Base-by-base conservation (phyloP, 371 early-diverging fungal genomes). In the Nematocida sp. region DNA sequence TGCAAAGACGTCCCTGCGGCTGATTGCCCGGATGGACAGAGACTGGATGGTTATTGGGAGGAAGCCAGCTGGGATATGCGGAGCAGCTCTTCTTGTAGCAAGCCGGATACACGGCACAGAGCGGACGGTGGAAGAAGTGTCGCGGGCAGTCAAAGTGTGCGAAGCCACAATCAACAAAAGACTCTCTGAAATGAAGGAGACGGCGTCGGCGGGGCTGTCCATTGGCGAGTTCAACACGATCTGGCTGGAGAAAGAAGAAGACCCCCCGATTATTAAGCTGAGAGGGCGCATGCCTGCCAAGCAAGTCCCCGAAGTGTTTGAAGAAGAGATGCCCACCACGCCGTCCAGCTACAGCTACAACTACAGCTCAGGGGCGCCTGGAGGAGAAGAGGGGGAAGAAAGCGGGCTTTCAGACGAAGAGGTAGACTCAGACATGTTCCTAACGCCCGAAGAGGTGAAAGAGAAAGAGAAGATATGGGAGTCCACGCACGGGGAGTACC, bases 31-130 rank as follows among this genome's bases (percentile, higher is more conserved):
- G 52, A 94, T 98, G 96, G 90, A 92, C 58, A 86, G 94, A 52
- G 97, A 97, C 85, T 98, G 96, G 96, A 93, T 98, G 62, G 85
- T 88, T 48, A 88, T 87, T 0, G 99, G 99, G 46, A 87, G 99
- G 77, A 86, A 93, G 19, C 96, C 96, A 5, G 88, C 93, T n/a
- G 96, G 96, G 78, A 88, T 97, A 36, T 98, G 99, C 84, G 99
- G 94, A 32, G 97, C 96, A 2, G 87, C 84, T 63, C 80, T 98
- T 48, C 84, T 93, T 49, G 89, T 96, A 75, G 92, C 99, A 0
- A 90, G 92, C 4, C 82, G 96, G 63, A 92, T 97, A 87, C 89
- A 94, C 77, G 89, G 90, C 31, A 94, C 91, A 76, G 85, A 88
- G 50, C 87, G 95, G 55, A 88, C 92, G 0, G 84, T 87, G 11